phyloP scores from a whole-genome alignment of 2,329 filamentous ascomycete genomes.

The Grosmannia serpens region DNA sequence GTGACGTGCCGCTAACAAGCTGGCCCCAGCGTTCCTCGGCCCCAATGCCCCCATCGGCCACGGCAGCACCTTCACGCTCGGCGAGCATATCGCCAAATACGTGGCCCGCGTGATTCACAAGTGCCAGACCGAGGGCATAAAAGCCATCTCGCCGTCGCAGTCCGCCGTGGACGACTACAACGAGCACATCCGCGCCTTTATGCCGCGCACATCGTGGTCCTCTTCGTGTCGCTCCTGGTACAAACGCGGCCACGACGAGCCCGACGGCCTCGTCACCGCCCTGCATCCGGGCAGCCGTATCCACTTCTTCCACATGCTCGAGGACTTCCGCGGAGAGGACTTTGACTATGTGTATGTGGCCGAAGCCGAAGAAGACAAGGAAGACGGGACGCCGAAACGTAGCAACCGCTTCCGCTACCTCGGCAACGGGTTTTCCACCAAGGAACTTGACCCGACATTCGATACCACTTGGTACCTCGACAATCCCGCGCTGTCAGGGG shows the following conservation, averaged over 20 bases:
- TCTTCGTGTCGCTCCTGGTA: slow-evolving; percentile 38
- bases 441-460: slow-evolving; percentile 26
- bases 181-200: slow-evolving; percentile 35
- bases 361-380: slow-evolving; percentile 2
- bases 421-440: slow-evolving; percentile 39
- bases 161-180: slow-evolving; percentile 38
- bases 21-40: slow-evolving; percentile 32
- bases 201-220: slow-evolving; percentile 41
- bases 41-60: slow-evolving; percentile 40
- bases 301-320: slow-evolving; percentile 43
- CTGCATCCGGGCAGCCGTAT: slow-evolving; percentile 39
- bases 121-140: slow-evolving; percentile 38
- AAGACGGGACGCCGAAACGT: slow-evolving; percentile 3
- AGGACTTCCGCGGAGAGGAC: slow-evolving; percentile 37
- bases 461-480: slow-evolving; percentile 34
- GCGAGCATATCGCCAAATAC: slow-evolving; percentile 40
- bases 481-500: background rate
- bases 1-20: background rate
- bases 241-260: slow-evolving; percentile 29
- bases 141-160: slow-evolving; percentile 31
- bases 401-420: slow-evolving; percentile 38
- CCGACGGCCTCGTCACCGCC: slow-evolving; percentile 33
- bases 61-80: slow-evolving; percentile 38
- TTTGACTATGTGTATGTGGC: slow-evolving; percentile 37
- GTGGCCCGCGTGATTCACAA: slow-evolving; percentile 36